Evolutionary conservation across 1,284 basidiomycete species (phyloP), one percentile per base, ranked within the genome.

Genomic region (Ganoderma lucidum): DNA sequence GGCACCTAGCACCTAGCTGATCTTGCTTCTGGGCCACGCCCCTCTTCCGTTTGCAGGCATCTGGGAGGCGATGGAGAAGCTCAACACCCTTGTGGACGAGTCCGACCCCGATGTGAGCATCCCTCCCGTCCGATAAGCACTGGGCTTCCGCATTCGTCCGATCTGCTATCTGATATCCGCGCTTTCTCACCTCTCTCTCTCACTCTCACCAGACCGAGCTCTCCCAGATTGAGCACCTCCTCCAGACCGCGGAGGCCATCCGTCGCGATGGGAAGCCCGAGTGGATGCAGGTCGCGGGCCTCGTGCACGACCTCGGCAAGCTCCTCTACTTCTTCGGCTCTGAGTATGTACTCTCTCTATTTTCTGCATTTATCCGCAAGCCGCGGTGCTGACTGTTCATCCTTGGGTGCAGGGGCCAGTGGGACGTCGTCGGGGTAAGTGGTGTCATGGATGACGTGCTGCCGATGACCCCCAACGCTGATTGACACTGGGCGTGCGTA

Each of bases 201-300:
- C 4, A 19, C 19, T 45, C 19, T n/a, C 6, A 6, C 44, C 17
- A 93, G 92, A 94, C 92, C 6, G 86, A 83, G 69, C 83, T 95
- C 35, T 91, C 93, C 32, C 96, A 97, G 81, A 96, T 97, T 64
- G 94, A 96, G 76, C 96, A 97, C 78, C 85, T 97, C 2, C 86
- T 97, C 1, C 96, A 97, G 80, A 97, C 96, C 0, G 96, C 96
- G 44, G 96, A 97, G 79, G 95, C 96, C 2, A 96, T 97, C 74
- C 88, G 96, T 59, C 84, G 89, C 30, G 96, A 97, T 76, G 94
- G 93, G 10, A 96, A 96, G 80, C 94, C 95, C 1, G 93, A 94
- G 68, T 94, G 93, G 93, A 94, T 94, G 93, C 94, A 96, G 83
- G 81, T 96, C 68, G 91, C 94, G 23, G 96, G 96, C 1, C 87